Percentiles rank a stretch among this genome's conserved stretches.
These are phyloP conservation scores for Melastoma malabathricum DNA, from an alignment of 345 rosid species.

Conservation along the genomic window DNA sequence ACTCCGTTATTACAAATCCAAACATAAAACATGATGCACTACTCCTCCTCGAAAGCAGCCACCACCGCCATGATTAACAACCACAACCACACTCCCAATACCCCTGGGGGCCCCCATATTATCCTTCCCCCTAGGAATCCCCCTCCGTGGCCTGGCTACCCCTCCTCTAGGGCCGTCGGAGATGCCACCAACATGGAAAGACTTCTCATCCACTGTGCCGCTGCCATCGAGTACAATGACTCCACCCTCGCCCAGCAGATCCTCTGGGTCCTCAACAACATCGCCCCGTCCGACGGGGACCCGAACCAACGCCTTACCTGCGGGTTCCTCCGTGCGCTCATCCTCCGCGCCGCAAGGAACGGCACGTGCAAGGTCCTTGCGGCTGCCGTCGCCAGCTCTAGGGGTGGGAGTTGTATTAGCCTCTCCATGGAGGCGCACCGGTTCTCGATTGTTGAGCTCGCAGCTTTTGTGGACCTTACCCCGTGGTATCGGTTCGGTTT, in stretches of 20 bases:
- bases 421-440: conserved; percentile 35
- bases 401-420: conserved; percentile 25
- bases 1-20: conserved; percentile 1
- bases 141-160: conserved; percentile 67
- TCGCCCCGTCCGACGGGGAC: conserved; percentile 70
- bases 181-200: conserved; percentile 88
- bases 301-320: conserved; percentile 68
- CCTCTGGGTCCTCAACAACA: conserved; percentile 85
- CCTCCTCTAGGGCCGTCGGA: conserved; percentile 38
- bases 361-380: conserved; percentile 55
- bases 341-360: conserved; percentile 53
- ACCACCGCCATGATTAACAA: conserved; percentile 9
- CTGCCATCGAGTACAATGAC: conserved; percentile 73
- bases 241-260: conserved; percentile 78
- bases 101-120: not conserved
- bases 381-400: conserved; percentile 12
- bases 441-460: conserved; percentile 71
- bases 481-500: conserved; percentile 96
- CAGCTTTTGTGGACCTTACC: conserved; percentile 75
- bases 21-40: conserved; percentile 40
- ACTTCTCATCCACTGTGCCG: conserved; percentile 76
- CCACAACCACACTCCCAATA: conserved; percentile 12
- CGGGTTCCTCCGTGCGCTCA: conserved; percentile 66
- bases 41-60: conserved; percentile 47
- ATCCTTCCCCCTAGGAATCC: conserved; percentile 23